Conservation (phyloP, 495 filamentous ascomycete species). For the Elaphomyces granulatus region DNA sequence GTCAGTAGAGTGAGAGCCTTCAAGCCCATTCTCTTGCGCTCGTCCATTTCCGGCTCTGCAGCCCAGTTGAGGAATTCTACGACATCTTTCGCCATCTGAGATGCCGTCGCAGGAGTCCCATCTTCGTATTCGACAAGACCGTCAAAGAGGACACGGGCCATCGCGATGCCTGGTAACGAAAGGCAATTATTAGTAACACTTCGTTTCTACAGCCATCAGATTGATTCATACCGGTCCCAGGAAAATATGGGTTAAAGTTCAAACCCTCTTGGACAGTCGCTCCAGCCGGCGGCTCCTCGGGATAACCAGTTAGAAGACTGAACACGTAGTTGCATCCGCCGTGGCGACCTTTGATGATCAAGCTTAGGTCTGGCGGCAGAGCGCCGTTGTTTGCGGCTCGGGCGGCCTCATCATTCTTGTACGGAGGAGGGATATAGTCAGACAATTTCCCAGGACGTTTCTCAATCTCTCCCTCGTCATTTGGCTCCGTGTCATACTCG, state of each 20-base stretch:
- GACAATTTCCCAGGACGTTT: conserved; percentile 97
- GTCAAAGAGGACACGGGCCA: conserved; percentile 96
- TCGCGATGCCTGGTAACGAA: conserved; percentile 61
- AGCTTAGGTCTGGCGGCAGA: conserved; percentile 88
- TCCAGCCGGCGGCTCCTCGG: conserved; percentile 88
- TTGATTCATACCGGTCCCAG: conserved; percentile 58
- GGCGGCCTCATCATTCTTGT: conserved; percentile 97
- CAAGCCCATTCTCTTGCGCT: conserved; percentile 98
- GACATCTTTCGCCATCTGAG: conserved; percentile 99
- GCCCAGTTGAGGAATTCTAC: conserved; percentile 98
- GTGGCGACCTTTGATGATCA: conserved; percentile 96
- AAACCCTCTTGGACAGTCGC: conserved; percentile 66
- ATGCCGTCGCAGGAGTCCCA: conserved; percentile 80
- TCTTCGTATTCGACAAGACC: conserved; percentile 98
- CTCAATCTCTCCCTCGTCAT: conserved; percentile 94
- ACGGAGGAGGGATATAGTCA: conserved; percentile 87
- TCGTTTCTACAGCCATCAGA: conserved; percentile 2
- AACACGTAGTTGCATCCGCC: conserved; percentile 99
- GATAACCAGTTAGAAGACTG: conserved; percentile 92
- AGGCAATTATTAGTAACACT: not conserved
- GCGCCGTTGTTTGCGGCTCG: conserved; percentile 97
- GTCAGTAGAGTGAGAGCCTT: conserved; percentile 71
- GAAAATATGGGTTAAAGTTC: conserved; percentile 99
- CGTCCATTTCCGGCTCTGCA: conserved; percentile 97
- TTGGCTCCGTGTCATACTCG: conserved; percentile 97